Base-by-base conservation (phyloP, 2,329 filamentous ascomycete genomes). In the Fusarium circinatum region DNA sequence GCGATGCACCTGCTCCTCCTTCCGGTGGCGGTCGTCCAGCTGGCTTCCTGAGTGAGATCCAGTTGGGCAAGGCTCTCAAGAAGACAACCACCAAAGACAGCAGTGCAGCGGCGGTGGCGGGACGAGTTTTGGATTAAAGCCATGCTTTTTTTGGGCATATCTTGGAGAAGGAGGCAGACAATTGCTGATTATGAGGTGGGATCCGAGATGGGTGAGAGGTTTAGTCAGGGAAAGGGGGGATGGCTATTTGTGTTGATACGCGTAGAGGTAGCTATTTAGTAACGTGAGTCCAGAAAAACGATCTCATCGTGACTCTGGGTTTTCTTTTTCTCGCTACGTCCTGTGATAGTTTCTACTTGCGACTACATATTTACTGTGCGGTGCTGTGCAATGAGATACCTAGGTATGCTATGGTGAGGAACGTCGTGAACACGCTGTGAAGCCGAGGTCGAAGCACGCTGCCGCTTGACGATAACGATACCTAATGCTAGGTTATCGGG, bases 61-160 rank as follows among this genome's bases (percentile, higher is more conserved):
- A 96, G 80, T 84, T 90, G 71, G 96, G 96, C 48, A 95, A 83
- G 82, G 83, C 90, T 6, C 85, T 99, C 80, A 95, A 89, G 86
- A 98, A 98, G 87, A 94, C 95, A 30, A 86, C 92, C 81, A 98
- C 96, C 2, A 95, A 94, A 82, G 96, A 99, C 82, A 92, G 91
- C 82, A 98, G 95, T 82, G 83, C 78, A 54, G 89, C 94, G 58
- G 82, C 91, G 59, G 86, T 91, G 65, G 93, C 94, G 28, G 96
- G 96, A n/a, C 89, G 91, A 69, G 95, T 98, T 67, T 82, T 90
- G 81, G 85, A 85, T 70, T 89, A 84, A 49, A 30, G 26, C 13
- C 26, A 80, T 58, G 18, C n/a, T 41, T 61, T 62, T 42, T 48
- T 38, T 24, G 47, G 58, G 28, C 22, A 36, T 57, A 58, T 26